Percentiles rank a stretch among this genome's conserved stretches.
Evolutionary conservation across 1,284 basidiomycete genomes (phyloP).

Genomic region (Thecaphora thlaspeos): DNA sequence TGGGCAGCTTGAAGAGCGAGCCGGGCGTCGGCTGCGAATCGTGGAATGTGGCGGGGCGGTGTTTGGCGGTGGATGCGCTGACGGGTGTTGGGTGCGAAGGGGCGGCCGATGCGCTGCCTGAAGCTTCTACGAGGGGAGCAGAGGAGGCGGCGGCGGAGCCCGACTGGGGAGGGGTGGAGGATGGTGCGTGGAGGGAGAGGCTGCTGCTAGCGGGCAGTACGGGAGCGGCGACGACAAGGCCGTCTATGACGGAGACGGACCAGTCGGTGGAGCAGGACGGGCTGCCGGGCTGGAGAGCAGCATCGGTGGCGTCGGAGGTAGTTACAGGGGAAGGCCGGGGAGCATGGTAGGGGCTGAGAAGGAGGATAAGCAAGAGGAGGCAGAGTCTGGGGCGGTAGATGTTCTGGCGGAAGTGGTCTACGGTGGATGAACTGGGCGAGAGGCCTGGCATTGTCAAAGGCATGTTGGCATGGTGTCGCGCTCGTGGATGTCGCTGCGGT

Average conservation of each 20-base stretch:
- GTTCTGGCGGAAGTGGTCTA: constrained; percentile 35
- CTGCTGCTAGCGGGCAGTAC: no score
- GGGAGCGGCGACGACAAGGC: constrained; percentile 21
- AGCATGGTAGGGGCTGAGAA: constrained; percentile 26
- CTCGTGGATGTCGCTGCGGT: no score
- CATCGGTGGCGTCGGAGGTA: background rate
- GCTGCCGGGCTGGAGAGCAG: background rate
- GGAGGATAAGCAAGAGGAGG: constrained; percentile 30
- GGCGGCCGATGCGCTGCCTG: no score
- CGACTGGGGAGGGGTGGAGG: constrained; percentile 1
- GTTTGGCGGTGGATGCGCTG: background rate
- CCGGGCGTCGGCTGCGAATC: constrained; percentile 27
- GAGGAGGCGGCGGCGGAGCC: constrained; percentile 4
- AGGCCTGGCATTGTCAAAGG: no score
- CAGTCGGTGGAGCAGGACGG: constrained; percentile 4
- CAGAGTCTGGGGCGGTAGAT: constrained; percentile 39
- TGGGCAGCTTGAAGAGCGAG: constrained; percentile 28
- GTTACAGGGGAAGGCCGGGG: background rate
- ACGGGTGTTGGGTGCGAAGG: no score
- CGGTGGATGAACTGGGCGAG: constrained; percentile 17
- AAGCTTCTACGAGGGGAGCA: background rate
- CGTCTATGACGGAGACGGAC: constrained; percentile 28
- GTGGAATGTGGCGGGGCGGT: constrained; percentile 1
- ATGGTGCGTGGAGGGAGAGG: no score
- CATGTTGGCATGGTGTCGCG: no score